phyloP scores from a whole-genome alignment of 345 rosid species.

The Gossypium sturtianum region DNA sequence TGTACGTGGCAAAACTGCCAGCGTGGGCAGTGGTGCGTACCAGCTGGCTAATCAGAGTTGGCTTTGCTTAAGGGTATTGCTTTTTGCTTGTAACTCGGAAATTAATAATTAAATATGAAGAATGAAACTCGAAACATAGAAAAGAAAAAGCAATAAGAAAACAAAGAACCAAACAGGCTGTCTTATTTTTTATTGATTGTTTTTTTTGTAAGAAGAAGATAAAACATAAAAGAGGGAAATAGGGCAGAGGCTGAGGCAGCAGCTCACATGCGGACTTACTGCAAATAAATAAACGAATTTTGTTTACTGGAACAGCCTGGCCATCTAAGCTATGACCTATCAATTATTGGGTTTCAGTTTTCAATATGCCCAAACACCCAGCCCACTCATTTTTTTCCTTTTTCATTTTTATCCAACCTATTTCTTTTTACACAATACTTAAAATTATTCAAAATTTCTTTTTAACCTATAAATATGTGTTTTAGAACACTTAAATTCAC shows the following conservation, averaged over 20 bases:
- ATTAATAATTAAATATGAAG: not conserved
- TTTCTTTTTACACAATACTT: too few relatives aligned
- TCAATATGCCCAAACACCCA: not conserved
- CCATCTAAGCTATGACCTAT: not conserved
- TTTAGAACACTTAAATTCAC: fast-evolving
- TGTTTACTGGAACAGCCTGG: conserved; percentile 14
- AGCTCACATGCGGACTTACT: conserved; percentile 9
- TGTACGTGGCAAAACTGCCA: not conserved
- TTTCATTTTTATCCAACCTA: not conserved
- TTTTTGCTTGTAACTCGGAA: not conserved
- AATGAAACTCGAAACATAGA: not conserved
- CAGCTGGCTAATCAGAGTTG: not conserved
- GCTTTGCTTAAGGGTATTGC: not conserved
- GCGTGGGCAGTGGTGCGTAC: not conserved
- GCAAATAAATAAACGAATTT: not conserved
- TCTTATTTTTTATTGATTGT: not conserved
- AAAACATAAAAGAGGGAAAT: not conserved
- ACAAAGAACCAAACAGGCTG: not conserved
- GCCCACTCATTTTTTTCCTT: not conserved
- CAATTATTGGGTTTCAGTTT: not conserved
- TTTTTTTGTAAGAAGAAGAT: not conserved
- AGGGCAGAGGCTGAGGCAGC: not conserved
- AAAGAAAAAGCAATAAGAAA: not conserved
- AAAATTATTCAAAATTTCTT: too few relatives aligned
- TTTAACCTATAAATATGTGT: fast-evolving